phyloP scores from a whole-genome alignment of 1,139 yeast species.

The Taiozyma sp. region DNA sequence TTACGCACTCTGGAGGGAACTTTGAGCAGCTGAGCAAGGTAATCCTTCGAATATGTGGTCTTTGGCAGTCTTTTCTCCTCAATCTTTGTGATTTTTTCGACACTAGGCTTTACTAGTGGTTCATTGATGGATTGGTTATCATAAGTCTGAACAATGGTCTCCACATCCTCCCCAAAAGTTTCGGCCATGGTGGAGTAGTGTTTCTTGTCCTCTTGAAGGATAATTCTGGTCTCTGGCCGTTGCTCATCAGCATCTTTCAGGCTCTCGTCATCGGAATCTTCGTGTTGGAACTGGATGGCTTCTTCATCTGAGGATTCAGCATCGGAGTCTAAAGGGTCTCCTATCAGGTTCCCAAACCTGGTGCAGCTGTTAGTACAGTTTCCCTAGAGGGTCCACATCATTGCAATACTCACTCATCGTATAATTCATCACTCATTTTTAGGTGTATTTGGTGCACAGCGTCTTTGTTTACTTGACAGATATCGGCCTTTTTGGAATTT shows the following conservation, averaged over 20 bases:
- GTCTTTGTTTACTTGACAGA: not conserved
- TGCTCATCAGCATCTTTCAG: conserved; percentile 17
- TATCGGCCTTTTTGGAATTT: not conserved
- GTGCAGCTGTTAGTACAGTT: too few relatives aligned
- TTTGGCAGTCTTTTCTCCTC: conserved; percentile 53
- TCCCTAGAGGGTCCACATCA: not conserved
- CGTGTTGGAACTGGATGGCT: conserved; percentile 14
- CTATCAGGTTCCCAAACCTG: conserved; percentile 65
- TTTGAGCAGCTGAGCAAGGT: conserved; percentile 43
- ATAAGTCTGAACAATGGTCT: conserved; percentile 51
- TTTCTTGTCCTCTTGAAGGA: conserved; percentile 41
- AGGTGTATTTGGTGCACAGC: not conserved
- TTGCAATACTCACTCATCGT: conserved; percentile 52
- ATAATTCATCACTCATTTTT: conserved; percentile 44
- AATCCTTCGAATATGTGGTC: conserved; percentile 58
- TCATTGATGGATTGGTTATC: conserved; percentile 50
- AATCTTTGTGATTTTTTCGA: conserved; percentile 38
- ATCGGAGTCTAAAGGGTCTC: conserved; percentile 42
- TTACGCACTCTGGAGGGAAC: conserved; percentile 69
- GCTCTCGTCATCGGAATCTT: conserved; percentile 18
- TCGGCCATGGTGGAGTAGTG: conserved; percentile 37
- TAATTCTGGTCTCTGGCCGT: conserved; percentile 25
- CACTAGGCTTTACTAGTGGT: conserved; percentile 62
- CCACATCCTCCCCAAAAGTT: conserved; percentile 54
- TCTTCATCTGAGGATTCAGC: conserved; percentile 29